These are phyloP conservation scores for Trichocomaceae sp. DNA, from an alignment of 2,329 filamentous ascomycete species.

Conservation along the genomic window DNA sequence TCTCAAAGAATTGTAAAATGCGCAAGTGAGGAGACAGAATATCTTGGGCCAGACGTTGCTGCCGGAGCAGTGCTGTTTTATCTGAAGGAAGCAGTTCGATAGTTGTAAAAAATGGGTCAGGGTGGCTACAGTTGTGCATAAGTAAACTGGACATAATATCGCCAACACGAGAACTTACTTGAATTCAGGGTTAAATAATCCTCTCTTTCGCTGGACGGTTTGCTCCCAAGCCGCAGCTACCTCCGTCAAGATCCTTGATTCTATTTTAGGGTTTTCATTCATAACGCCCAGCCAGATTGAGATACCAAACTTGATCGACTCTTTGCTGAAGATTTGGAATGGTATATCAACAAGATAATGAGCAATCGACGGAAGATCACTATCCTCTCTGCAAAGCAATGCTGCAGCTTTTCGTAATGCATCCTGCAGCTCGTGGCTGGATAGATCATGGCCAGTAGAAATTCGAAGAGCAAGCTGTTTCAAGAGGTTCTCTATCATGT, in stretches of 20 bases:
- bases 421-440: conserved; percentile 69
- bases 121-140: conserved; percentile 44
- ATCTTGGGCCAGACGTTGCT: conserved; percentile 73
- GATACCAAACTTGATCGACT: conserved; percentile 90
- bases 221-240: conserved; percentile 88
- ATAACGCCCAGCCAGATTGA: conserved; percentile 96
- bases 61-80: conserved; percentile 63
- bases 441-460: conserved; percentile 60
- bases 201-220: conserved; percentile 68
- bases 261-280: conserved; percentile 86
- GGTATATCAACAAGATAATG: conserved; percentile 88
- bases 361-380: conserved; percentile 69
- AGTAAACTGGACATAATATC: background rate
- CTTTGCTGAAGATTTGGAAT: conserved; percentile 86
- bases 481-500: conserved; percentile 53
- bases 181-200: conserved; percentile 71
- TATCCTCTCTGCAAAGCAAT: conserved; percentile 70
- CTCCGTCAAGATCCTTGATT: conserved; percentile 76
- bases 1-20: conserved; percentile 80
- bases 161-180: conserved; percentile 41
- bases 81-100: conserved; percentile 93
- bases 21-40: conserved; percentile 79
- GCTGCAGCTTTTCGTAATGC: conserved; percentile 79
- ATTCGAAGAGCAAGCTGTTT: conserved; percentile 67
- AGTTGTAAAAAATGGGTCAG: conserved; percentile 83